Conservation (phyloP, 176 grass and related monocot species). For the Themeda triandra region DNA sequence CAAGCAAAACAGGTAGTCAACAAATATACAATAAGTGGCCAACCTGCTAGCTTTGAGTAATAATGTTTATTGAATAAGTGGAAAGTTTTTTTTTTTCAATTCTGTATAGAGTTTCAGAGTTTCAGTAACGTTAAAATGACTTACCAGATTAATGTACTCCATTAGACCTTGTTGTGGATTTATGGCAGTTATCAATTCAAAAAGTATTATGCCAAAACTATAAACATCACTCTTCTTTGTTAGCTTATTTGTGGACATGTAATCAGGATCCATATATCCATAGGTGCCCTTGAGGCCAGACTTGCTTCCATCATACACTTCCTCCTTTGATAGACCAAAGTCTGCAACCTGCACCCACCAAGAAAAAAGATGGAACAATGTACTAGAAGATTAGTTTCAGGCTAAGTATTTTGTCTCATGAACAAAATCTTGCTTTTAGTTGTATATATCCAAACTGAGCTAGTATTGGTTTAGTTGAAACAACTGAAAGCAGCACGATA, state of each 20-base stretch:
- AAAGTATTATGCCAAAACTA: slow-evolving; percentile 92
- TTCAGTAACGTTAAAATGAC: slow-evolving; percentile 21
- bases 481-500: not conserved
- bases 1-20: not conserved
- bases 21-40: not conserved
- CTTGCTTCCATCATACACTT: slow-evolving; percentile 77
- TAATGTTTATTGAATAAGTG: not conserved
- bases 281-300: slow-evolving; percentile 95
- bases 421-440: not conserved
- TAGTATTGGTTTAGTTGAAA: slow-evolving; percentile 29
- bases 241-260: slow-evolving; percentile 86
- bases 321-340: slow-evolving; percentile 96
- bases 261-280: slow-evolving; percentile 99
- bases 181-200: slow-evolving; percentile 94
- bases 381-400: not conserved
- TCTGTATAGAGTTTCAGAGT: not conserved
- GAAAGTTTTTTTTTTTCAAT: not conserved
- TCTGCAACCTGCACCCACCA: slow-evolving; percentile 66
- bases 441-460: slow-evolving; percentile 2
- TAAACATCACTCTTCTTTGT: slow-evolving; percentile 98
- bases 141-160: slow-evolving; percentile 97
- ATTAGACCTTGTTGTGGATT: slow-evolving; percentile 93
- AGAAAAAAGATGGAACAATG: slow-evolving; percentile 4
- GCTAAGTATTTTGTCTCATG: not conserved
- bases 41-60: not conserved